Evolutionary conservation across 1,284 basidiomycete species (phyloP).

Genomic region (Sphagnurus paluster): DNA sequence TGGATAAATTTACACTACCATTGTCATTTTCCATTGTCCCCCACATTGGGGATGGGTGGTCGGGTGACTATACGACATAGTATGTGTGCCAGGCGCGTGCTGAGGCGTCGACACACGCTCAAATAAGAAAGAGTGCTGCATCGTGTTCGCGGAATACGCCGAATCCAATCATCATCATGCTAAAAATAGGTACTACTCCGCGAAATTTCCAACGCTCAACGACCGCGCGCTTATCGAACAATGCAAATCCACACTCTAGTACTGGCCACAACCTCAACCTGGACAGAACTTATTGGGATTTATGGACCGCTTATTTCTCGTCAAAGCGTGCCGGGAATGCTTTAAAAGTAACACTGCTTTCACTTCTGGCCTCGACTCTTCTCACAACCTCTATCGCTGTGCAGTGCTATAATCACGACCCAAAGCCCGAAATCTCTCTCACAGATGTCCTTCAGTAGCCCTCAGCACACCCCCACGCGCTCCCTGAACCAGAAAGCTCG

Average conservation of each 20-base stretch:
- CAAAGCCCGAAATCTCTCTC: background rate
- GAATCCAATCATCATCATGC: constrained; percentile 2
- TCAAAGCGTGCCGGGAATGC: constrained; percentile 3
- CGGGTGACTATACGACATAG: too few relatives aligned
- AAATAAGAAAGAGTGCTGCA: too few relatives aligned
- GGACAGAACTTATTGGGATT: too few relatives aligned
- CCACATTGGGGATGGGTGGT: too few relatives aligned
- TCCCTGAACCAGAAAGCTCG: background rate
- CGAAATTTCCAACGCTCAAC: constrained; percentile 1
- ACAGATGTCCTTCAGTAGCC: too few relatives aligned
- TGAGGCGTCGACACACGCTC: too few relatives aligned
- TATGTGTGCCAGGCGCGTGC: background rate
- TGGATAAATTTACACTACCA: too few relatives aligned
- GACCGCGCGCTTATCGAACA: constrained; percentile 7
- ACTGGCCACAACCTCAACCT: background rate
- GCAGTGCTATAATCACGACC: too few relatives aligned
- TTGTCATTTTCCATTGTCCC: too few relatives aligned
- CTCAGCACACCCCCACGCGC: too few relatives aligned
- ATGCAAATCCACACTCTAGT: constrained; percentile 1
- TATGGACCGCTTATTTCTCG: constrained; percentile 4
- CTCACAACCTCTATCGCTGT: too few relatives aligned
- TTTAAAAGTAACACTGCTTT: constrained; percentile 3
- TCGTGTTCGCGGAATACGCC: constrained; percentile 19
- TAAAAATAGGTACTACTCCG: constrained; percentile 3
- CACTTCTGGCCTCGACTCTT: background rate